These are phyloP conservation scores for Theobroma cacao DNA, from an alignment of 345 rosid genomes.

Conservation along the genomic window DNA sequence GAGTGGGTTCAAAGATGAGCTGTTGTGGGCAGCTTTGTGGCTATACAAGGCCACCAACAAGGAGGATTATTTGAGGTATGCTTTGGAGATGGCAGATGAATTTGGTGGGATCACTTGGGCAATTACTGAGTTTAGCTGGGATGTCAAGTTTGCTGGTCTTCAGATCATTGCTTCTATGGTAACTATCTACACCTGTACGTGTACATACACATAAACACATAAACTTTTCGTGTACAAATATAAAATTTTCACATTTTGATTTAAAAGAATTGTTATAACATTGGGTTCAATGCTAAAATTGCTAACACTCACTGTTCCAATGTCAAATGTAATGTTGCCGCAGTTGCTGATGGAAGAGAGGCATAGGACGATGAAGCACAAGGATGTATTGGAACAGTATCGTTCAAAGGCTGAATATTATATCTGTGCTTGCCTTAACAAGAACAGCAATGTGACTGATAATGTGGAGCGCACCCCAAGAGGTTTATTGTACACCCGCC, in stretches of 20 bases:
- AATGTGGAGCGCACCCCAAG: slow-evolving; percentile 59
- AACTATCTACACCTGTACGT: background rate
- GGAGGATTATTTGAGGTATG: slow-evolving; percentile 39
- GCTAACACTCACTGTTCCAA: background rate
- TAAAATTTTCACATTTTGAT: background rate
- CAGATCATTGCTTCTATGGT: slow-evolving; percentile 60
- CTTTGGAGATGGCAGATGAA: slow-evolving; percentile 34
- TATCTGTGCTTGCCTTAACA: slow-evolving; percentile 51
- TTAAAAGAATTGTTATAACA: background rate
- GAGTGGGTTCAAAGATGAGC: slow-evolving; percentile 73
- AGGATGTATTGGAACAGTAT: slow-evolving; percentile 27
- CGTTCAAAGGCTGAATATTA: slow-evolving; percentile 52
- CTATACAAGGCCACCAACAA: slow-evolving; percentile 65
- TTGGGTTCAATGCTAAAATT: background rate
- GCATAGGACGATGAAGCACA: slow-evolving; percentile 18
- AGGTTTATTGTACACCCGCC: slow-evolving; percentile 46
- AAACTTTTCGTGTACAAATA: background rate
- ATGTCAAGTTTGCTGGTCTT: slow-evolving; percentile 59
- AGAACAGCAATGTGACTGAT: slow-evolving; percentile 23
- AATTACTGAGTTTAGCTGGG: slow-evolving; percentile 78
- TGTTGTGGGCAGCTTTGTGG: slow-evolving; percentile 77
- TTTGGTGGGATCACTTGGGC: slow-evolving; percentile 71
- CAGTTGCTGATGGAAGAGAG: slow-evolving; percentile 37
- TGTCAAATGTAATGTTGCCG: background rate
- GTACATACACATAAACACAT: background rate